Evolutionary conservation across 768 basidiomycete species (phyloP), one percentile per base, ranked within the genome.

Genomic region (Auriscalpium microsporum): DNA sequence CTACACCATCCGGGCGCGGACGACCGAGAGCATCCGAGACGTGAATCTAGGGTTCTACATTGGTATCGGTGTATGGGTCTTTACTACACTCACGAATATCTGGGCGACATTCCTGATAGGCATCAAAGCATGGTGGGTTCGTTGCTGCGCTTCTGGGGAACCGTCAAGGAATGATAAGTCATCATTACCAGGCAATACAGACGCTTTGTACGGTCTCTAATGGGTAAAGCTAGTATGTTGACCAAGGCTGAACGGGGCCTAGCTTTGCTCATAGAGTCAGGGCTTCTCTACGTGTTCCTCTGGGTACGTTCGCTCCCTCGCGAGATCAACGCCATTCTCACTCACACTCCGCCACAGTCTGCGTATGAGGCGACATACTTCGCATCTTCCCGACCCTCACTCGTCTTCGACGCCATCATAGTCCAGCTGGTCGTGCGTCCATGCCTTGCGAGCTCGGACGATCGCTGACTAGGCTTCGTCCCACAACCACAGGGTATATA

Each of bases 71-170:
- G 34, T 37, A 35, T 54, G 48, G 48, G 48, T 42, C 10, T 9
- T 45, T 19, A 45, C 47, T 8, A 16, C 53, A 11, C 14, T 38
- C 21, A 57, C 52, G 10, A 57, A 57, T n/a, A 6, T 57, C 48
- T 57, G 56, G 56, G 48, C 53, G 23, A 57, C 56, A 10, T 8
- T 19, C 46, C 48, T 57, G 14, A 57, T 57, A 19, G 53, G 23
- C 53, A 57, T 54, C 28, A 37, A 42, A 36, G 34, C 36, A 5
- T 54, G 56, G 56, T 54, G 21, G 23, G 56, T 54, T 35, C 10
- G 11, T n/a, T 28, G 14, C 21, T 10, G 19, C 42, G 16, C 13
- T 44, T 14, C 28, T 21, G 21, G 21, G 21, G 53, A 52, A 52
- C 56, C 48, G 38, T 52, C 19, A 14, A 13, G 21, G 11, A 10